Evolutionary conservation across 2,329 filamentous ascomycete genomes (phyloP).

Genomic region (Aspergillus awamori): DNA sequence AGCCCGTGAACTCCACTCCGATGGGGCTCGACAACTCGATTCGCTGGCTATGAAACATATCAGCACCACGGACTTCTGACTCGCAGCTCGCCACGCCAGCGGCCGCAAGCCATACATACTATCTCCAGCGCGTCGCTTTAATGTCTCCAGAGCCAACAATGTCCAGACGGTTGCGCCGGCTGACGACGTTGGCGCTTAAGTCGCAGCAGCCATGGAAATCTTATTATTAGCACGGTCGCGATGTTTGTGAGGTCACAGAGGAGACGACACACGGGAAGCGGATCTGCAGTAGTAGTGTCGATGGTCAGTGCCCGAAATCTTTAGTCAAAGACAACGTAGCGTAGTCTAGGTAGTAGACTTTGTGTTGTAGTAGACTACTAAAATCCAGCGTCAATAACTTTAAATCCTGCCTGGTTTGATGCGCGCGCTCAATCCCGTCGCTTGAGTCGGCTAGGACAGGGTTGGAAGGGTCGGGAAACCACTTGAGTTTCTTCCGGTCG

Average conservation of each 20-base stretch:
- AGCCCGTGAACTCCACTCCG: slow-evolving; percentile 22
- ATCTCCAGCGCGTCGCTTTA: slow-evolving; percentile 9
- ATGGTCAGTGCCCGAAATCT: slow-evolving; percentile 9
- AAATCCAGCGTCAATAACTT: slow-evolving; percentile 14
- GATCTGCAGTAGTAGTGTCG: not conserved
- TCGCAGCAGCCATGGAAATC: slow-evolving; percentile 6
- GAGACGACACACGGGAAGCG: not conserved
- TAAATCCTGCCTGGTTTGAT: slow-evolving; percentile 17
- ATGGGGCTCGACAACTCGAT: slow-evolving; percentile 16
- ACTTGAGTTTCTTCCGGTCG: not conserved
- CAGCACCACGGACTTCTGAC: slow-evolving; percentile 19
- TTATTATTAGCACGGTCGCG: slow-evolving; percentile 5
- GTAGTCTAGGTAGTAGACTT: not conserved
- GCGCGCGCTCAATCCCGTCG: not conserved
- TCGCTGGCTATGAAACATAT: slow-evolving; percentile 16
- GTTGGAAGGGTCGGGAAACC: not conserved
- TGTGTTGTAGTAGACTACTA: no score
- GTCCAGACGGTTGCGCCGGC: slow-evolving; percentile 3
- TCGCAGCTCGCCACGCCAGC: slow-evolving; percentile 25
- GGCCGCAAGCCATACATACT: slow-evolving; percentile 21
- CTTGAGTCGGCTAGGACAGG: not conserved
- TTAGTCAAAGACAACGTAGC: slow-evolving; percentile 3
- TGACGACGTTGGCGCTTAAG: slow-evolving; percentile 13
- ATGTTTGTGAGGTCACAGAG: not conserved
- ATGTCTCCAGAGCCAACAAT: slow-evolving; percentile 5